Conservation (phyloP, 73 alveolate genomes). For the Tetrahymena malaccensis region DNA sequence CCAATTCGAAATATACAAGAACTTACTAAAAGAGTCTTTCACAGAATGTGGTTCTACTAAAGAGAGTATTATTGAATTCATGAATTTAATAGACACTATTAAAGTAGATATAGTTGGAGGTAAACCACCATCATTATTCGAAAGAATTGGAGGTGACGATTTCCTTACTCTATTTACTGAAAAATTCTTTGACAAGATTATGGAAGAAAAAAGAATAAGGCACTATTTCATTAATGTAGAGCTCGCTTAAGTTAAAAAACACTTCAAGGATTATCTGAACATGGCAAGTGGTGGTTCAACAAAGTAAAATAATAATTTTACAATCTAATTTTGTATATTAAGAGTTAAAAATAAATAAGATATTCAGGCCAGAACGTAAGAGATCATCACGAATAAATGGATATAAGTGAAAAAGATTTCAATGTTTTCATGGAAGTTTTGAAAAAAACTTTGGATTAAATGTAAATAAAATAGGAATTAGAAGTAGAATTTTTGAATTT, state of each 20-base stretch:
- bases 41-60: not conserved
- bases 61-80: not conserved
- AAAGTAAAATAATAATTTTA: not conserved
- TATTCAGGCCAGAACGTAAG: not conserved
- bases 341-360: not conserved
- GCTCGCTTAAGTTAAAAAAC: not conserved
- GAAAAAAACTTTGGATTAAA: not conserved
- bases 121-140: not conserved
- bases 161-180: not conserved
- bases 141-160: not conserved
- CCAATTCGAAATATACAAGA: not conserved
- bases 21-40: not conserved
- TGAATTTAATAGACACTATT: not conserved
- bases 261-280: not conserved
- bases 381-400: not conserved
- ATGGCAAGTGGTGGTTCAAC: not conserved
- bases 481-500: not conserved
- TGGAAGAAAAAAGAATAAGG: not conserved
- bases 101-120: not conserved
- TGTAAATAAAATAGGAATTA: not conserved
- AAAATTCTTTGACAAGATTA: not conserved
- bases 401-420: not conserved
- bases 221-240: not conserved
- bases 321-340: not conserved
- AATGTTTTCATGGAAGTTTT: not conserved